These are phyloP conservation scores for Cystobasidium tubakii DNA, from an alignment of 768 basidiomycete genomes.

Conservation along the genomic window DNA sequence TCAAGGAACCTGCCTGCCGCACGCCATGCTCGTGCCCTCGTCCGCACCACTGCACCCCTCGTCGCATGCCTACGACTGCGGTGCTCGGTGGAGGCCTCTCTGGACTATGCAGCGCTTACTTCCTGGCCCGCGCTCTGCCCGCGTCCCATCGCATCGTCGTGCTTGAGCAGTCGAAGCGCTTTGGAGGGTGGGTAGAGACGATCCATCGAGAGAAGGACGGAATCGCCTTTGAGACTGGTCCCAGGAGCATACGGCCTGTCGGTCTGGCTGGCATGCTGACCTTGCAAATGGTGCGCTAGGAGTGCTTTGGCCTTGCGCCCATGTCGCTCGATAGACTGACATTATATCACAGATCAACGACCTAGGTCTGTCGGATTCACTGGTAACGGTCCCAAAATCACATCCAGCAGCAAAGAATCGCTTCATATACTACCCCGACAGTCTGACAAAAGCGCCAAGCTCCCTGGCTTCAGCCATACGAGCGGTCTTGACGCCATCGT, in stretches of 20 bases:
- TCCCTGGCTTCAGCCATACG: conserved; percentile 51
- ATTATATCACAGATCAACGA: conserved; percentile 63
- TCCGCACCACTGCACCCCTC: neutral
- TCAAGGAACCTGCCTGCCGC: too few species aligned
- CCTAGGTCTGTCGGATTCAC: conserved; percentile 57
- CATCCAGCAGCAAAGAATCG: conserved; percentile 71
- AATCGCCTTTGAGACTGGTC: conserved; percentile 75
- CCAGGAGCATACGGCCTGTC: conserved; percentile 75
- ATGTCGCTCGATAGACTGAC: neutral
- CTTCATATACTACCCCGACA: conserved; percentile 60
- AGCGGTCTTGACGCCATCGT: conserved; percentile 50
- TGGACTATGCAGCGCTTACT: conserved; percentile 73
- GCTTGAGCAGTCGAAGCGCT: conserved; percentile 59
- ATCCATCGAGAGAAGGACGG: conserved; percentile 50
- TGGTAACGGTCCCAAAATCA: conserved; percentile 63
- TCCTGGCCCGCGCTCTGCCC: conserved; percentile 65
- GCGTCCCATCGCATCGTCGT: conserved; percentile 57
- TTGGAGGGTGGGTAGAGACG: conserved; percentile 83
- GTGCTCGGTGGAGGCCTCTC: conserved; percentile 75
- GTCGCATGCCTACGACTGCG: conserved; percentile 47
- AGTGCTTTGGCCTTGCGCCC: neutral
- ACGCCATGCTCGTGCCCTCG: too few species aligned
- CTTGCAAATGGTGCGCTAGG: conserved; percentile 66
- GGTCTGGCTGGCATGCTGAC: conserved; percentile 58
- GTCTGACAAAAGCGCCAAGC: conserved; percentile 55